Conservation (phyloP, 305 asterid species). For the Fraxinus baroniana region DNA sequence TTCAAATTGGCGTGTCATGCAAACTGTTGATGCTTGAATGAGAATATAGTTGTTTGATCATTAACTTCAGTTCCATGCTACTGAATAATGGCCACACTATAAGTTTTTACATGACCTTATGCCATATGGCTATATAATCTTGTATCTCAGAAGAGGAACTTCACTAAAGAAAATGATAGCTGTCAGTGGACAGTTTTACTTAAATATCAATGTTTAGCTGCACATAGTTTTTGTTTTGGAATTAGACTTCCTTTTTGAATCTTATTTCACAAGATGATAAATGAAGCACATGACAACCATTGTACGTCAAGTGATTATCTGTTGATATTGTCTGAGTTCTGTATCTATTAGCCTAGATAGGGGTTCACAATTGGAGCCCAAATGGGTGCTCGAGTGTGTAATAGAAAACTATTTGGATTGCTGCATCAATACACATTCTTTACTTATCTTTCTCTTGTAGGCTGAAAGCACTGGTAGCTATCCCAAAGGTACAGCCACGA, state of each 20-base stretch:
- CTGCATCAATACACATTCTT: background rate
- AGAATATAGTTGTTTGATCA: background rate
- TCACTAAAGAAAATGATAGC: background rate
- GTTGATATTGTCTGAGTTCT: background rate
- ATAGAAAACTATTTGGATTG: background rate
- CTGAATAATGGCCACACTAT: background rate
- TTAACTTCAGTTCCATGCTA: background rate
- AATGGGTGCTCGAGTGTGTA: background rate
- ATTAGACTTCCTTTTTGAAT: background rate
- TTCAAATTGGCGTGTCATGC: background rate
- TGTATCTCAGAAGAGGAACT: background rate
- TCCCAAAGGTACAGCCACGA: slow-evolving; percentile 96
- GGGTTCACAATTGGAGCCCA: slow-evolving; percentile 2
- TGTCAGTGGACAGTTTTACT: background rate
- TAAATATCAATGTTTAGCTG: background rate
- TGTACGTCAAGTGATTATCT: background rate
- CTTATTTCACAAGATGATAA: background rate
- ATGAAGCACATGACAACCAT: background rate
- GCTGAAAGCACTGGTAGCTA: slow-evolving; percentile 82
- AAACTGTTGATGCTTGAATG: background rate
- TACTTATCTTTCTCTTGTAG: slow-evolving; percentile 41
- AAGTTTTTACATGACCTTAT: background rate
- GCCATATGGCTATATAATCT: background rate
- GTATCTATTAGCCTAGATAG: background rate
- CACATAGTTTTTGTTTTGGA: background rate